Evolutionary conservation across 1,139 yeast species (phyloP), one percentile per base, ranked within the genome.

Genomic region (Scheffersomyces illinoinensis): DNA sequence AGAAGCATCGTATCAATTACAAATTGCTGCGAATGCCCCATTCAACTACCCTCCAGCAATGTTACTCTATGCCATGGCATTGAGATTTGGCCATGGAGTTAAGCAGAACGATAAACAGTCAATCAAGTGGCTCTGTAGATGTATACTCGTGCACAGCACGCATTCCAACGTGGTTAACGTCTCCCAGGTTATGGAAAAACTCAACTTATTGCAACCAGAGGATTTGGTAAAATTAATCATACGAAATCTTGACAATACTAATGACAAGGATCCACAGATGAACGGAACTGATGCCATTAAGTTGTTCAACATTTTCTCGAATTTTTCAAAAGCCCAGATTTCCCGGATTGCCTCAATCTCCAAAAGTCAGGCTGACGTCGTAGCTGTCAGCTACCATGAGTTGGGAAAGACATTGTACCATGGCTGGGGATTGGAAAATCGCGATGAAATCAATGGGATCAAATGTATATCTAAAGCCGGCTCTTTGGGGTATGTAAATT

Each of bases 11-110:
- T 86, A 87, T 64, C 91, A 88, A 65, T 75, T 90, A 61, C 88
- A 86, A 63, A 77, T 84, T 48, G 87, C 89, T 1, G 88, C 91
- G 1, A 81, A 78, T 61, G 73, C 75, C 49, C 92, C 93, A 2
- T 82, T 84, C 63, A 80, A 79, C 63, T 85, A 88, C 53, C 76
- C 81, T 1, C 70, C 70, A 57, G 96, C 95, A 1, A 89, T 87
- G 89, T 81, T 87, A 54, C 71, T 89, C 49, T 90, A 90, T 69
- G 91, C 93, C 0, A 73, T 89, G 64, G 89, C 95, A 0, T 73
- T 90, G 46, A 77, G 90, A 58, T 78, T 83, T 58, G 96, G 96
- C 0, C 87, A 87, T 73, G 96, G 96, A 0, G 86, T 88, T 18
- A 80, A 85, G 39, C 83, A 81, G 60, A 88, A 88, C 68, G 83